Evolutionary conservation across 148 eudicot species (phyloP).

Genomic region (Rhododendron williamsianum): DNA sequence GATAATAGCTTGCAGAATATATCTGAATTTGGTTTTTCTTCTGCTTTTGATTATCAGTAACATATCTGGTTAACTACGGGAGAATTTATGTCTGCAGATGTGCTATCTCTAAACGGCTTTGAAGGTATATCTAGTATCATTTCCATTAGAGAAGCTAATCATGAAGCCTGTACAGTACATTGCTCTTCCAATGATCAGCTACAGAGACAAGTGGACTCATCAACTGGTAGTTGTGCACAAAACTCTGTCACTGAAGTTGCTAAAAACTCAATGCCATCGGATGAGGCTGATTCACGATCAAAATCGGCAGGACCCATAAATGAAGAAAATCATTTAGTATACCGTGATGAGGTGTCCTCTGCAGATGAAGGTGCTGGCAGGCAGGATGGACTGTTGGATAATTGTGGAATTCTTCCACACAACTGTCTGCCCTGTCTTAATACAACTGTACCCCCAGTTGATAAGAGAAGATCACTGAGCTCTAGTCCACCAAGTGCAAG

Average conservation of each 20-base stretch:
- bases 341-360: slow-evolving; percentile 55
- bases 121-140: slow-evolving; percentile 31
- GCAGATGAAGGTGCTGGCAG: slow-evolving; percentile 43
- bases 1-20: neutral
- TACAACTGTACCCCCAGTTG: slow-evolving; percentile 53
- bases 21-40: neutral
- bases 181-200: slow-evolving; percentile 18
- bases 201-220: slow-evolving; percentile 25
- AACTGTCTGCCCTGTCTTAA: slow-evolving; percentile 85
- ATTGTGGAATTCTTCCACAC: slow-evolving; percentile 64
- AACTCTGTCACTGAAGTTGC: slow-evolving; percentile 43
- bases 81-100: slow-evolving; percentile 39
- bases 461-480: slow-evolving; percentile 63
- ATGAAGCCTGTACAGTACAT: slow-evolving; percentile 13
- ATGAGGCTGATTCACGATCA: slow-evolving; percentile 14
- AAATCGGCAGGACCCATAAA: slow-evolving; percentile 18
- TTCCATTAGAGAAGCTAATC: slow-evolving; percentile 29
- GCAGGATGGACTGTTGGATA: slow-evolving; percentile 53
- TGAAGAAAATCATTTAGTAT: slow-evolving; percentile 50
- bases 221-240: slow-evolving; percentile 39
- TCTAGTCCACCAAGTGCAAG: slow-evolving; percentile 63
- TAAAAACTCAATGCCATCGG: slow-evolving; percentile 27
- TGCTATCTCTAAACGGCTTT: slow-evolving; percentile 40
- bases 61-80: neutral
- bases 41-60: slow-evolving; percentile 2